Evolutionary conservation across 1,284 basidiomycete genomes (phyloP).

Genomic region (Malassezia dermatis): DNA sequence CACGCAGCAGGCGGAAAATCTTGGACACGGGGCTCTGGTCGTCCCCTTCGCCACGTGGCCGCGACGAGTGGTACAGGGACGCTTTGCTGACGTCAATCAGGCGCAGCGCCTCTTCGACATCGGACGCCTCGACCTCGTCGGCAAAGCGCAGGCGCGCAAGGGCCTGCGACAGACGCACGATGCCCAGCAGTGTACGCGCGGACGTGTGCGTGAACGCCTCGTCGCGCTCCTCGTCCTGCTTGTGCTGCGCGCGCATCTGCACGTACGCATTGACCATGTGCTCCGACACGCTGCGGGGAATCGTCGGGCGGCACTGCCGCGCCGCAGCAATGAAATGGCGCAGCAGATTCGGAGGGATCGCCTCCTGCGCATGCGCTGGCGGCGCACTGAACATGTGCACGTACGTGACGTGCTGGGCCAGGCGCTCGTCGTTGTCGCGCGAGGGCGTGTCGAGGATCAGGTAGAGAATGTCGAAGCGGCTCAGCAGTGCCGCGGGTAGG

Average conservation of each 20-base stretch:
- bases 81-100: slow-evolving; percentile 95
- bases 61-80: slow-evolving; percentile 53
- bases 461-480: slow-evolving; percentile 92
- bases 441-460: slow-evolving; percentile 91
- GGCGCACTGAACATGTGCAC: slow-evolving; percentile 94
- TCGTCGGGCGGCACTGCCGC: slow-evolving; percentile 74
- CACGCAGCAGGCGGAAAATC: slow-evolving; percentile 44
- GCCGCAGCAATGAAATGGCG: slow-evolving; percentile 92
- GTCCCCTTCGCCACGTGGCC: slow-evolving; percentile 9
- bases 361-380: slow-evolving; percentile 60
- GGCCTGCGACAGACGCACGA: slow-evolving; percentile 86
- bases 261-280: slow-evolving; percentile 95
- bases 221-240: slow-evolving; percentile 79
- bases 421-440: slow-evolving; percentile 84
- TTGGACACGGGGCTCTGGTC: slow-evolving; percentile 34
- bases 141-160: slow-evolving; percentile 81
- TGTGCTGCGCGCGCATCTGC: slow-evolving; percentile 77
- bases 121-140: slow-evolving; percentile 65
- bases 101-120: slow-evolving; percentile 92
- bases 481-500: slow-evolving; percentile 85
- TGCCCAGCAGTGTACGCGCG: slow-evolving; percentile 86
- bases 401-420: slow-evolving; percentile 92
- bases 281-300: slow-evolving; percentile 73
- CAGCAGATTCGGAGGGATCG: slow-evolving; percentile 76
- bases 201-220: slow-evolving; percentile 88